Evolutionary conservation across 1,139 yeast genomes (phyloP), one percentile per base, ranked within the genome.

Genomic region (Blastobotrys arbuscula): DNA sequence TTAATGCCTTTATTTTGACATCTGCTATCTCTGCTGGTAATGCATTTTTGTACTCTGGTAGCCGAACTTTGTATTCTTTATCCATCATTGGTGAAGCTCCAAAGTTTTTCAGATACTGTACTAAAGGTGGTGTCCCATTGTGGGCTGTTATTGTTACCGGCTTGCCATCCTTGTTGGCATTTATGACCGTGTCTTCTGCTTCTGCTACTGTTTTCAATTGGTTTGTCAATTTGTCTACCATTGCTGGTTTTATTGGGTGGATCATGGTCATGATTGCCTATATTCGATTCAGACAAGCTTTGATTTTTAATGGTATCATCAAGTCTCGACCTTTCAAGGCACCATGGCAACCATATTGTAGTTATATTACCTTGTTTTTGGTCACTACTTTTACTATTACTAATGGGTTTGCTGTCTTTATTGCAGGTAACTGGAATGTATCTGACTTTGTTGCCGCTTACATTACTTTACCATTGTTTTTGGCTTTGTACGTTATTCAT

Each of bases 1-100:
- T 84, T 73, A 84, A 84, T 59, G 86, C 77, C 2, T 88, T 84
- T 31, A 81, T 84, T 56, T 69, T 84, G 65, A 67, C 83, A 45
- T 81, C 90, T 12, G 84, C 84, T 34, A 59, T 81, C 39, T 79
- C 85, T 15, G 86, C 81, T 33, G 89, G 87, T 50, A 86, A 86
- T 61, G 82, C 94, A 2, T 79, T 88, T 19, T 78, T 84, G 37
- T 82, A 78, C 68, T 95, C 83, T 33, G 78, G 89, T 50, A 84
- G 95, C 34, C 80, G 96, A 74, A 81, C 95, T 16, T 68, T 88
- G 55, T 82, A 85, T 54, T 85, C 95, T n/a, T 73, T 89, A 55
- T 86, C 96, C 40, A 82, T 84, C 55, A 82, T 86, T 60, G 87
- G 89, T 30, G 82, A 78, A 65, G 90, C 94, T 21, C 96, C 96